Percentiles rank a stretch among this genome's conserved stretches.
Evolutionary conservation across 2,329 filamentous ascomycete species (phyloP).

Genomic region (Arthrobotrys iridis): DNA sequence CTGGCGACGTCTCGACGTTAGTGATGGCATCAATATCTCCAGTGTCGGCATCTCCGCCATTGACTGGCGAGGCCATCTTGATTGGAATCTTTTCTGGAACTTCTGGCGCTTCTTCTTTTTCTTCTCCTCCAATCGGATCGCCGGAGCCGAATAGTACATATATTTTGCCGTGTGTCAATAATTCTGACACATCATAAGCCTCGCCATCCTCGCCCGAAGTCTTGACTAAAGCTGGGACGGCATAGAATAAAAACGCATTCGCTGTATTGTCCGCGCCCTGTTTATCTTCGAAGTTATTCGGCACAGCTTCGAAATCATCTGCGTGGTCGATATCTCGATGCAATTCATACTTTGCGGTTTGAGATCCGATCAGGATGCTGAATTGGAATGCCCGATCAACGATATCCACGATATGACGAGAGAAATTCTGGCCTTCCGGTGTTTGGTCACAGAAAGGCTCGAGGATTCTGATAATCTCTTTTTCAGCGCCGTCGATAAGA

Average conservation of each 20-base stretch:
- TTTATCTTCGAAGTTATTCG: constrained; percentile 30
- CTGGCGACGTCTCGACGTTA: not conserved
- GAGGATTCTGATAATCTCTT: constrained; percentile 21
- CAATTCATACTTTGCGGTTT: constrained; percentile 31
- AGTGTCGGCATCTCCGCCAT: constrained; percentile 27
- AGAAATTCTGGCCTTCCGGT: constrained; percentile 24
- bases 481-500: constrained; percentile 16
- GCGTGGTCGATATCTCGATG: not conserved
- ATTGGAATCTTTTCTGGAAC: constrained; percentile 14
- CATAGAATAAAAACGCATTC: constrained; percentile 28
- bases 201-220: constrained; percentile 41
- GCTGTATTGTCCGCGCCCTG: not conserved
- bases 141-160: constrained; percentile 28
- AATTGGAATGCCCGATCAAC: constrained; percentile 42
- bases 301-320: constrained; percentile 34
- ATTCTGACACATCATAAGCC: constrained; percentile 11
- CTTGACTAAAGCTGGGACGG: constrained; percentile 35
- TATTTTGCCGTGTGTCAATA: constrained; percentile 37
- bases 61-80: constrained; percentile 44
- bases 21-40: constrained; percentile 15
- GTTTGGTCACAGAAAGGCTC: constrained; percentile 38
- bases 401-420: constrained; percentile 16
- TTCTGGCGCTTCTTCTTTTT: not conserved
- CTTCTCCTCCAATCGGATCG: constrained; percentile 1
- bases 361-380: constrained; percentile 47